Conservation (phyloP, 495 filamentous ascomycete species). For the Talaromyces trachyspermus region DNA sequence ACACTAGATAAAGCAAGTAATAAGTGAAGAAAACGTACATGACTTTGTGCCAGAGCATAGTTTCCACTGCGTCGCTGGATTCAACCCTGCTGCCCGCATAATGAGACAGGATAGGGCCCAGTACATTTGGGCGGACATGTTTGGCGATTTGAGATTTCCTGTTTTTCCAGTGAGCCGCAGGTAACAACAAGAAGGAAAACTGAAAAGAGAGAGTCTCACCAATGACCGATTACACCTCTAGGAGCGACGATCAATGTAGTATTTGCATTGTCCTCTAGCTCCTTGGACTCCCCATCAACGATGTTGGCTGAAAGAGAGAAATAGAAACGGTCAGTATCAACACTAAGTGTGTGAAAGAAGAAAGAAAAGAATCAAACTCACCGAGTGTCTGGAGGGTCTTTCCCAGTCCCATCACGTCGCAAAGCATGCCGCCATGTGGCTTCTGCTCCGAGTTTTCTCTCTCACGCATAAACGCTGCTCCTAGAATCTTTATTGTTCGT, state of each 20-base stretch:
- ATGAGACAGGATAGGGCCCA: slow-evolving; percentile 14
- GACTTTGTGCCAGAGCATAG: slow-evolving; percentile 16
- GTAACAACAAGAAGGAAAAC: background rate
- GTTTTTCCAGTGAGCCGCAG: background rate
- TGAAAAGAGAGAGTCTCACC: slow-evolving; percentile 13
- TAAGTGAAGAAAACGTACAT: slow-evolving; percentile 14
- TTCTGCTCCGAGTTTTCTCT: slow-evolving; percentile 35
- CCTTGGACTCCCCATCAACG: slow-evolving; percentile 32
- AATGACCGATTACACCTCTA: slow-evolving; percentile 35
- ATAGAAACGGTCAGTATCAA: too few relatives aligned
- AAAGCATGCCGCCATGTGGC: slow-evolving; percentile 48
- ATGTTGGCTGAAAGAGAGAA: slow-evolving; percentile 37
- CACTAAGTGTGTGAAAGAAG: too few relatives aligned
- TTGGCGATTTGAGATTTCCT: slow-evolving; percentile 31
- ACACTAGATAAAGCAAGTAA: background rate
- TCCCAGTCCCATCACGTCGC: slow-evolving; percentile 59
- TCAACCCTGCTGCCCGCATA: slow-evolving; percentile 5
- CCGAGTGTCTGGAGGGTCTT: slow-evolving; percentile 47
- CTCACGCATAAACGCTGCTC: slow-evolving; percentile 49
- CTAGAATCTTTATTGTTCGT: slow-evolving; percentile 30
- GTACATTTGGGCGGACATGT: slow-evolving; percentile 22
- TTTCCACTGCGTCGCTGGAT: slow-evolving; percentile 8
- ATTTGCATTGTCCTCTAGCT: slow-evolving; percentile 12
- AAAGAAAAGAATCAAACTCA: slow-evolving; percentile 6
- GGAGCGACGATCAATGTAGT: slow-evolving; percentile 47